Conservation (phyloP, 768 basidiomycete species). For the Gyrodon lividus region DNA sequence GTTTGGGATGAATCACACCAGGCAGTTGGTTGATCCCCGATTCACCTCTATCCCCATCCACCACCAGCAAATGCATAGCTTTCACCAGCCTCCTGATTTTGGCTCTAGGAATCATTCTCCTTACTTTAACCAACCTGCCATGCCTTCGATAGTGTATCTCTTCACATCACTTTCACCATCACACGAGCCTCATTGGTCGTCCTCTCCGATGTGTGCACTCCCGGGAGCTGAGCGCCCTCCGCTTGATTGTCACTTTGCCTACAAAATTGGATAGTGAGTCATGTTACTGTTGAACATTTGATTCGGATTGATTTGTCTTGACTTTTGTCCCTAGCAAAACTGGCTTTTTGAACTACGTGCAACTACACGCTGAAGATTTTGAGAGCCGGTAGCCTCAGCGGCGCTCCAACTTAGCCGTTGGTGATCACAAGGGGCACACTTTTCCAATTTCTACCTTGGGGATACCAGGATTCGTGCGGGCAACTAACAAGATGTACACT, state of each 20-base stretch:
- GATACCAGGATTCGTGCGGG: no score
- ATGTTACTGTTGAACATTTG: not conserved
- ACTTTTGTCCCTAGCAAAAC: constrained; percentile 24
- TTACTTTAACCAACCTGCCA: constrained; percentile 21
- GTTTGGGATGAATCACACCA: constrained; percentile 13
- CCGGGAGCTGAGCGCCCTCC: constrained; percentile 16
- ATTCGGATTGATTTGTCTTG: not conserved
- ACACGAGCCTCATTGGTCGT: constrained; percentile 40
- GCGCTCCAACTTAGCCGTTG: no score
- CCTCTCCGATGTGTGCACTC: constrained; percentile 29
- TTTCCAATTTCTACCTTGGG: no score
- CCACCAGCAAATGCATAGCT: constrained; percentile 15
- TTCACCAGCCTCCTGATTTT: constrained; percentile 15
- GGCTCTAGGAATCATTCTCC: constrained; percentile 10
- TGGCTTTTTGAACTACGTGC: constrained; percentile 40
- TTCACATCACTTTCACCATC: constrained; percentile 37
- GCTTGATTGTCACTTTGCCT: constrained; percentile 29
- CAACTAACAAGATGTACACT: no score
- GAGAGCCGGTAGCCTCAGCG: constrained; percentile 7
- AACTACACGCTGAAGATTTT: constrained; percentile 39
- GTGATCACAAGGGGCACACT: no score
- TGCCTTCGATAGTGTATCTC: constrained; percentile 43
- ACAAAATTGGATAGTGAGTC: constrained; percentile 31
- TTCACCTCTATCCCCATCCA: constrained; percentile 10
- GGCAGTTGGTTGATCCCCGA: not conserved